phyloP scores from a whole-genome alignment of 345 rosid species.

The Viola odorata region DNA sequence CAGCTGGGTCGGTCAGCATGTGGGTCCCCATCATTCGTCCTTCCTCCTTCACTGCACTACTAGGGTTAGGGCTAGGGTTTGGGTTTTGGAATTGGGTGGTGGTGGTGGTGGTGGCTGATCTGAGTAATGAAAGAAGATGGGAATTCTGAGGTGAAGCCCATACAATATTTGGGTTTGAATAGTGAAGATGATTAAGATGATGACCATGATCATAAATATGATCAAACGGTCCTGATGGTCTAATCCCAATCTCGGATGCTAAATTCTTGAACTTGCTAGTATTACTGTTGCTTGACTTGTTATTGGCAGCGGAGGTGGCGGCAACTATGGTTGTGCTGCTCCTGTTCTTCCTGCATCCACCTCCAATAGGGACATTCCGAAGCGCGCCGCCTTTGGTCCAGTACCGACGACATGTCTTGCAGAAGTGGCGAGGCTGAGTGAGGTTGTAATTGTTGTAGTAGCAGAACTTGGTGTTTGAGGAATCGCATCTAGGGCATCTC shows the following conservation, averaged over 20 bases:
- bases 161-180: constrained; percentile 27
- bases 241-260: constrained; percentile 38
- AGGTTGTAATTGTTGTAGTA: constrained; percentile 81
- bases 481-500: constrained; percentile 70
- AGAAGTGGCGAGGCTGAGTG: constrained; percentile 81
- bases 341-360: constrained; percentile 72
- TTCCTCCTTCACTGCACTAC: constrained; percentile 38
- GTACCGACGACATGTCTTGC: constrained; percentile 85
- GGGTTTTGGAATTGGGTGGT: not conserved
- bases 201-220: constrained; percentile 26
- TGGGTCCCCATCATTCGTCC: constrained; percentile 33
- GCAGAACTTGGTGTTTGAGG: constrained; percentile 73
- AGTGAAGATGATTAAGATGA: constrained; percentile 35
- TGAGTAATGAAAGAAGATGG: constrained; percentile 46
- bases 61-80: constrained; percentile 44
- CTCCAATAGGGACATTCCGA: constrained; percentile 69
- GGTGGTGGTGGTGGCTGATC: constrained; percentile 14
- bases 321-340: not conserved
- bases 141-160: constrained; percentile 54
- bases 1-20: constrained; percentile 27
- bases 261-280: constrained; percentile 34
- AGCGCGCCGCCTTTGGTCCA: constrained; percentile 84
- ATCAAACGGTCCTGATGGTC: constrained; percentile 22
- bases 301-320: too few species aligned
- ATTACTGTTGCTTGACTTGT: constrained; percentile 25